A percentile compares a stretch with the other conserved stretches of the same genome.
Conservation (phyloP, 2,329 filamentous ascomycete genomes). For the Diaporthe sp. region DNA sequence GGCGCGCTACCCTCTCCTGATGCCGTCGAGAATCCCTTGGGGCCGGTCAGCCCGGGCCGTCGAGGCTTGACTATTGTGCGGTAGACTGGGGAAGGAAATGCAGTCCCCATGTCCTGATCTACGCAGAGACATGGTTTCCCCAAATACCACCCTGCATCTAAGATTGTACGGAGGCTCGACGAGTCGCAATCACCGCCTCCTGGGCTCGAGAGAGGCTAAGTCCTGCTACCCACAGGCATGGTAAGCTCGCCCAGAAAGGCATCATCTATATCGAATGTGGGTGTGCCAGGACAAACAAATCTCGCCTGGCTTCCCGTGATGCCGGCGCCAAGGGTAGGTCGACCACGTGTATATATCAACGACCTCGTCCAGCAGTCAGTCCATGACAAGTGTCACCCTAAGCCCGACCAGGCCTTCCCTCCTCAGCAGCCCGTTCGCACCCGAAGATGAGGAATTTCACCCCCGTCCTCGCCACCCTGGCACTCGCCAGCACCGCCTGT, state of each 20-base stretch:
- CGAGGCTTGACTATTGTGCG: constrained; percentile 24
- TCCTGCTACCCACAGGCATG: constrained; percentile 13
- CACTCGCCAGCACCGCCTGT: constrained; percentile 36
- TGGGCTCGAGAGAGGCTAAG: constrained; percentile 1
- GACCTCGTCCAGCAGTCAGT: not conserved
- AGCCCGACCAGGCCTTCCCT: not conserved
- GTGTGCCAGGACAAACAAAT: constrained; percentile 8
- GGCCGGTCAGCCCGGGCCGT: constrained; percentile 37
- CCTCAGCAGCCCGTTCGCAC: not conserved
- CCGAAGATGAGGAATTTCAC: constrained; percentile 29
- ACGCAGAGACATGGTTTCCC: constrained; percentile 42
- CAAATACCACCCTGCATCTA: constrained; percentile 31
- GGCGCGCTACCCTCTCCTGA: constrained; percentile 10
- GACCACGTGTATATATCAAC: constrained; percentile 29
- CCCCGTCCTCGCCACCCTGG: constrained; percentile 33
- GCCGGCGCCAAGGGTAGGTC: constrained; percentile 31
- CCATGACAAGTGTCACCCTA: not conserved
- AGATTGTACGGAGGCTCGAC: constrained; percentile 26
- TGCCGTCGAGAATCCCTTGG: not conserved
- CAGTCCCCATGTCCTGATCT: not conserved
- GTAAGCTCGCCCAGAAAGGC: constrained; percentile 16
- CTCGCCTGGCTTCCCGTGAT: constrained; percentile 23
- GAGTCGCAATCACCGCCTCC: constrained; percentile 20
- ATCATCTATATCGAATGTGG: constrained; percentile 4
- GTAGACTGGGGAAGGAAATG: constrained; percentile 13